phyloP scores from a whole-genome alignment of 1,139 yeast genomes.

The Meyerozyma guilliermondii region DNA sequence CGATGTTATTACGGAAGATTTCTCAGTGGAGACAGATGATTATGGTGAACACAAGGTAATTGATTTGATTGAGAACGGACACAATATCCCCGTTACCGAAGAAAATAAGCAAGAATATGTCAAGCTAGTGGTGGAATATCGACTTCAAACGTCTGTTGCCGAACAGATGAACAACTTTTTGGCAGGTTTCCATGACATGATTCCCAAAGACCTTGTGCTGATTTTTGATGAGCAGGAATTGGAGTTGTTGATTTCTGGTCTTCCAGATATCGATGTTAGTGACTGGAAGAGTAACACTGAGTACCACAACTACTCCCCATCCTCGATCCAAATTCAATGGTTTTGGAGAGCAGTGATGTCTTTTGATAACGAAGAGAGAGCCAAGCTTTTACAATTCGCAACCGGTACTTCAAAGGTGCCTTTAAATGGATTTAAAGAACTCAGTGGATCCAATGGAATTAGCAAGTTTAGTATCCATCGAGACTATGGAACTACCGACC shows the following conservation, averaged over 20 bases:
- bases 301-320: conserved; percentile 78
- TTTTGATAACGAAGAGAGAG: conserved; percentile 90
- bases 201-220: conserved; percentile 80
- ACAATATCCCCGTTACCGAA: conserved; percentile 83
- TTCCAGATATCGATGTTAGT: conserved; percentile 92
- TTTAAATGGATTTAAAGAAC: conserved; percentile 83
- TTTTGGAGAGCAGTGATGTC: conserved; percentile 98
- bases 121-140: conserved; percentile 75
- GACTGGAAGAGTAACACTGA: conserved; percentile 91
- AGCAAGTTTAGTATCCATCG: conserved; percentile 87
- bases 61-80: conserved; percentile 79
- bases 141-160: conserved; percentile 75
- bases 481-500: conserved; percentile 79
- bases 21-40: conserved; percentile 90
- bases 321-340: conserved; percentile 90
- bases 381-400: conserved; percentile 88
- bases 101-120: conserved; percentile 91
- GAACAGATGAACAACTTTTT: conserved; percentile 87
- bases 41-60: conserved; percentile 83
- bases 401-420: conserved; percentile 99
- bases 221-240: conserved; percentile 95
- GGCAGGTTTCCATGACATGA: conserved; percentile 85
- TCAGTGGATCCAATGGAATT: conserved; percentile 84
- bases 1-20: conserved; percentile 93
- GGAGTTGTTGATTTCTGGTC: conserved; percentile 86